Evolutionary conservation across 1,284 basidiomycete species (phyloP), one percentile per base, ranked within the genome.

Genomic region (Thecaphora thlaspeos): DNA sequence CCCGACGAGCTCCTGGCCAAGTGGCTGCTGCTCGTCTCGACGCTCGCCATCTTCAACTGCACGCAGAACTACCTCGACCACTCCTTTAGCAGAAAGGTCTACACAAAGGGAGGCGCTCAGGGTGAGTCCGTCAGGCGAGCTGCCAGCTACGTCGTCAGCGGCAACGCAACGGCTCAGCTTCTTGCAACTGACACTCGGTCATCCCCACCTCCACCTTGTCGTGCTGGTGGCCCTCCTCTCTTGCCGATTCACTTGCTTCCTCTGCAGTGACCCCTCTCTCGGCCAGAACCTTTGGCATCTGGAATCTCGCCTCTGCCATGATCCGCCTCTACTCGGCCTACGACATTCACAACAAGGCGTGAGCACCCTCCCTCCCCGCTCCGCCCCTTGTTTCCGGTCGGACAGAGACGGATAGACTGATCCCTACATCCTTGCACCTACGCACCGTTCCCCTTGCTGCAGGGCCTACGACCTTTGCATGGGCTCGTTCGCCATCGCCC

Each of bases 401-500:
- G n/a, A n/a, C n/a, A n/a, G n/a, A n/a, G n/a, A n/a, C n/a, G n/a
- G n/a, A n/a, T 5, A 28, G 26, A 28, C 26, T 28, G 26, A 28
- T 28, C 26, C 5, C 11, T 28, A 11, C 26, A 28, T 34, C 17
- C 32, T 34, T 3, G 9, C 32, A 4, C 11, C 32, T 3, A 8
- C 15, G 32, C 32, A 34, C 32, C 32, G 12, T 28, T 11, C 26
- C 26, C 7, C 26, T 7, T 15, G 7, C 7, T 15, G 26, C 47
- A 74, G 71, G 23, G 70, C 64, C 8, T 98, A 96, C 80, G 87
- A 94, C 77, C 86, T 97, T 78, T 84, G 90, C 17, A 80, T 94
- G 60, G 83, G 88, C 75, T 88, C 89, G 32, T 97, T 93, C 80
- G 84, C 90, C 57, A 86, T 96, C 68, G 93, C 91, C 0, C 88